phyloP scores from a whole-genome alignment of 148 eudicot genomes.

The Dysphania ambrosioides region DNA sequence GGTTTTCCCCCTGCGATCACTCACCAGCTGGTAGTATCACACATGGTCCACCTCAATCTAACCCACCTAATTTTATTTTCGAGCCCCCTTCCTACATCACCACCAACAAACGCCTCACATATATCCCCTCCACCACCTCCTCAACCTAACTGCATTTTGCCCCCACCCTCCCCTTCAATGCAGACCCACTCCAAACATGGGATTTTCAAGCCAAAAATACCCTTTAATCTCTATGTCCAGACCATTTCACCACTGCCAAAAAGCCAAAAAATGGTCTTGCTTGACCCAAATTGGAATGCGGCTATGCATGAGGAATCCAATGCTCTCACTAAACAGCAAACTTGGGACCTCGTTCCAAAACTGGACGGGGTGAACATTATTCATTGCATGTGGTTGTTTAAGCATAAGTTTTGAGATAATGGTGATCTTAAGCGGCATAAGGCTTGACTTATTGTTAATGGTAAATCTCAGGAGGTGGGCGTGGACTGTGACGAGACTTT shows the following conservation, averaged over 20 bases:
- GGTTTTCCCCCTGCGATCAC: too few species aligned
- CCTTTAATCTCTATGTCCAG: background rate
- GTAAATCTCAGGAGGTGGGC: background rate
- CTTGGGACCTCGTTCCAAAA: background rate
- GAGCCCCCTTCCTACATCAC: background rate
- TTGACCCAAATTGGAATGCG: background rate
- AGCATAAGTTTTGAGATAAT: background rate
- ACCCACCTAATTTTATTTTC: background rate
- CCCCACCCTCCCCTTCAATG: background rate
- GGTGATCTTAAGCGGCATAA: background rate
- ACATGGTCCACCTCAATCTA: too few species aligned
- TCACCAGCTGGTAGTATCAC: background rate
- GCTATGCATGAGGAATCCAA: background rate
- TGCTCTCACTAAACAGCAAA: background rate
- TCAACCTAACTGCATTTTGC: background rate
- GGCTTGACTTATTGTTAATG: slow-evolving; percentile 2
- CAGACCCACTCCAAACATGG: background rate
- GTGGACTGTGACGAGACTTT: background rate
- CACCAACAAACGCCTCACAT: background rate
- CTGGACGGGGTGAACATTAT: background rate
- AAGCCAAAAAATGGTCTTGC: background rate
- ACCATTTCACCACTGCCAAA: background rate
- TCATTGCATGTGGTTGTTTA: background rate
- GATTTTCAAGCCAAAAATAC: background rate
- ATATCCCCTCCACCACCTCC: background rate